Evolutionary conservation across 2,329 filamentous ascomycete species (phyloP), one percentile per base, ranked within the genome.

Genomic region (Nannizziopsis arthrosporioides): DNA sequence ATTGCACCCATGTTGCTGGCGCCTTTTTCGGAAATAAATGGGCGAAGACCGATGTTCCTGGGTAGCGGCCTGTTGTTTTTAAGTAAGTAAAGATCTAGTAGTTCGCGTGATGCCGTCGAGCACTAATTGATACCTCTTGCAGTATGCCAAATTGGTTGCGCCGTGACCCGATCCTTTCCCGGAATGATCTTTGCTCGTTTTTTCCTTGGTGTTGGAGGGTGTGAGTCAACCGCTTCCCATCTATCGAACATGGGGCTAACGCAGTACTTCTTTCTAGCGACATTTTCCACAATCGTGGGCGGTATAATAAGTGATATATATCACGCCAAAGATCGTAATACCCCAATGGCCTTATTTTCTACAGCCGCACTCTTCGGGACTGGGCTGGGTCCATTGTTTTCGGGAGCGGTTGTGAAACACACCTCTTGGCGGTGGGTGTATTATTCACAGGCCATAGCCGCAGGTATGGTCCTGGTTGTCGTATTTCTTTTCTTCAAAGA

Each of bases 291-390:
- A 17, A 89, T 94, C 75, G 83, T 94, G 0, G 89, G 89, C n/a
- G 89, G 89, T 2, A 84, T 95, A 3, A 82, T 95, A 36, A 83
- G 84, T 44, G 89, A 95, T 59, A 77, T 94, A 50, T 94, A 88
- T 68, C 77, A 82, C 42, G 79, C 85, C 8, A 70, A 84, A 51
- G 81, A 85, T 39, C 74, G 90, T 31, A 94, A 95, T 57, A 87
- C 83, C 0, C 85, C 89, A 0, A 94, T 95, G 90, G 82, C 86
- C 0, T 62, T 94, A 0, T 95, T 94, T 63, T 84, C 83, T n/a
- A 85, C 83, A 0, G 72, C 74, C 2, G 88, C 87, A 0, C 69
- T 95, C 0, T 73, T 83, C 8, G 90, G 87, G 0, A 93, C 87
- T 0, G 87, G 87, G 0, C 68, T 83, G 0, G 89, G 88, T 0